These are phyloP conservation scores for Cinnamomum chago DNA, from an alignment of 164 flowering plant genomes.

Conservation along the genomic window DNA sequence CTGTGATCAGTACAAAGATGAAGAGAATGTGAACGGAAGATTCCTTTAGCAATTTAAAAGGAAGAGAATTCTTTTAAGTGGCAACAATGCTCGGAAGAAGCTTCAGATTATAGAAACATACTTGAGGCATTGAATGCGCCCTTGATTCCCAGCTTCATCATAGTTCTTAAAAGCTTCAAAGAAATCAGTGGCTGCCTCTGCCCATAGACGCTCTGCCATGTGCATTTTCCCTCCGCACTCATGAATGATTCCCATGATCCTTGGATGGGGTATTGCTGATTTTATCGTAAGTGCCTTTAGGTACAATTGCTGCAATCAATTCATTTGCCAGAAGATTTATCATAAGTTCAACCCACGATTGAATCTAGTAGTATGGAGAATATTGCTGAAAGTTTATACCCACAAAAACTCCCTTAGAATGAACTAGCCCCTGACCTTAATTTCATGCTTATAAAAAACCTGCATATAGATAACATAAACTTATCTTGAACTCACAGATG, in stretches of 20 bases:
- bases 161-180: slow-evolving; percentile 99
- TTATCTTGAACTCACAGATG: no score
- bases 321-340: not conserved
- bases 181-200: slow-evolving; percentile 97
- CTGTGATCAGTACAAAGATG: slow-evolving; percentile 26
- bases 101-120: slow-evolving; percentile 28
- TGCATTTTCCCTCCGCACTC: slow-evolving; percentile 99
- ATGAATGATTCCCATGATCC: slow-evolving; percentile 98
- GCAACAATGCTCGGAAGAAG: not conserved
- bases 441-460: no score
- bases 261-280: slow-evolving; percentile 98
- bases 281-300: slow-evolving; percentile 91
- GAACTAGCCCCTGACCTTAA: no score
- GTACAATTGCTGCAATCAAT: slow-evolving; percentile 78
- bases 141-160: slow-evolving; percentile 98
- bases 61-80: not conserved
- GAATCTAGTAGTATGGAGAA: not conserved
- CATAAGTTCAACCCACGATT: not conserved
- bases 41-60: not conserved
- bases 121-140: slow-evolving; percentile 98
- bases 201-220: slow-evolving; percentile 99
- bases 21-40: not conserved
- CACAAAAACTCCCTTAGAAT: no score
- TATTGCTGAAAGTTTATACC: no score
- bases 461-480: no score